phyloP scores from a whole-genome alignment of 495 filamentous ascomycete genomes.

The Usnea hakonensis region DNA sequence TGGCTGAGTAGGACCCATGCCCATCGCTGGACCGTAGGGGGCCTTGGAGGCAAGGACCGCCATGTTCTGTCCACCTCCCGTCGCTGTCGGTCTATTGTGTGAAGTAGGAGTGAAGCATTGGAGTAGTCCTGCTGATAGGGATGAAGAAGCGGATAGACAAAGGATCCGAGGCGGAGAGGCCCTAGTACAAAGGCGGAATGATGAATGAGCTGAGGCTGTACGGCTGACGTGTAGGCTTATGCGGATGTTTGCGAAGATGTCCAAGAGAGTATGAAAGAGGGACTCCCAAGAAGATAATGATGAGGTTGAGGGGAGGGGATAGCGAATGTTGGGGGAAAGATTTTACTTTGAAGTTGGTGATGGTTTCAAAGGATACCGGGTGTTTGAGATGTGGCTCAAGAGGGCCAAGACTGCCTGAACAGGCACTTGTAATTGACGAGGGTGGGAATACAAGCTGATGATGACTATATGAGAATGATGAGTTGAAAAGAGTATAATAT shows the following conservation, averaged over 20 bases:
- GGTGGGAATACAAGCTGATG: neutral
- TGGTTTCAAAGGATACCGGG: neutral
- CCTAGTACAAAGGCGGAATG: constrained; percentile 10
- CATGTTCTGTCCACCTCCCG: constrained; percentile 38
- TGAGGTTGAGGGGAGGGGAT: no score
- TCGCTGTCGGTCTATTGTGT: constrained; percentile 5
- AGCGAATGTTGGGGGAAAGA: neutral
- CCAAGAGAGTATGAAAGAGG: neutral
- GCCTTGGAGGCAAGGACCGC: constrained; percentile 84
- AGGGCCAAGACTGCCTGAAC: neutral
- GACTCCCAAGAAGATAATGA: neutral
- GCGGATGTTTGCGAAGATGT: neutral
- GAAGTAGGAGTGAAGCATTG: neutral
- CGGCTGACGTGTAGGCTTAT: neutral
- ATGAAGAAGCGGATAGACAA: constrained; percentile 5
- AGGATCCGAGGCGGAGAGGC: constrained; percentile 8
- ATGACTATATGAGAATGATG: neutral
- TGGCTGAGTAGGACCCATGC: constrained; percentile 47
- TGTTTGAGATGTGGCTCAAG: neutral
- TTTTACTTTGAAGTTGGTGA: neutral
- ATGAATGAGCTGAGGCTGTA: constrained; percentile 7
- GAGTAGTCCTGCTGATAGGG: constrained; percentile 6
- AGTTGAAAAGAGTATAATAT: neutral
- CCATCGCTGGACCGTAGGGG: constrained; percentile 59
- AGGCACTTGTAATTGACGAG: neutral